Evolutionary conservation across 2,329 filamentous ascomycete genomes (phyloP).

Genomic region (Paraphoma chrysanthemicola): DNA sequence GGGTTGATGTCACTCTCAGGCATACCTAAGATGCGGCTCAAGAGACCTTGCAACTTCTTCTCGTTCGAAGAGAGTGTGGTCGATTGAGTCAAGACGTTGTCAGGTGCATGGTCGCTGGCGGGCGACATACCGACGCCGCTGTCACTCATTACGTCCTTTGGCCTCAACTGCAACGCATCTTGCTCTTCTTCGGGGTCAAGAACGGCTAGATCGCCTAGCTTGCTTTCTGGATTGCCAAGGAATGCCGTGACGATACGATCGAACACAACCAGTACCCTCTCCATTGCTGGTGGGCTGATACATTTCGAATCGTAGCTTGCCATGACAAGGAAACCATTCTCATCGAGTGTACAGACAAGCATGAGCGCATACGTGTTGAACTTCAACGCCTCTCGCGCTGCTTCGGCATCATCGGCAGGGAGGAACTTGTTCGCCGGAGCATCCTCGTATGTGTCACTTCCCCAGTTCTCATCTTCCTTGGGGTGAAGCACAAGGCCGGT

Average conservation of each 20-base stretch:
- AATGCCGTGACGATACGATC: constrained; percentile 60
- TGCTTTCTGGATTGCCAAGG: constrained; percentile 48
- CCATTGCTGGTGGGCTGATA: constrained; percentile 60
- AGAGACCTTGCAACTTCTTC: constrained; percentile 29
- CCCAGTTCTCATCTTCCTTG: constrained; percentile 35
- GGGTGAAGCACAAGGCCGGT: constrained; percentile 49
- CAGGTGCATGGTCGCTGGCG: constrained; percentile 3
- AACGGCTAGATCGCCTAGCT: constrained; percentile 36
- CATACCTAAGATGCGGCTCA: constrained; percentile 39
- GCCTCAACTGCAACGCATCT: constrained; percentile 35
- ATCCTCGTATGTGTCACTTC: constrained; percentile 20
- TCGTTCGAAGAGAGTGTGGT: constrained; percentile 32
- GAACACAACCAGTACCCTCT: constrained; percentile 62
- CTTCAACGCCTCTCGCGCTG: constrained; percentile 65
- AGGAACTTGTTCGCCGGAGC: constrained; percentile 60
- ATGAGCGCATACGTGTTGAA: constrained; percentile 68
- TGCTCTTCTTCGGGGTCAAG: constrained; percentile 36
- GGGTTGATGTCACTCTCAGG: constrained; percentile 43
- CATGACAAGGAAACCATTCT: constrained; percentile 64
- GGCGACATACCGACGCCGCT: constrained; percentile 26
- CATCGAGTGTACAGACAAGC: constrained; percentile 68
- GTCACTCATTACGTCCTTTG: constrained; percentile 28
- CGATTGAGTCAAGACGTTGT: background rate
- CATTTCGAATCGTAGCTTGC: constrained; percentile 71
- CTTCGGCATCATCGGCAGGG: constrained; percentile 63